Conservation (phyloP, 306 rosid species). For the Sophora flavescens region DNA sequence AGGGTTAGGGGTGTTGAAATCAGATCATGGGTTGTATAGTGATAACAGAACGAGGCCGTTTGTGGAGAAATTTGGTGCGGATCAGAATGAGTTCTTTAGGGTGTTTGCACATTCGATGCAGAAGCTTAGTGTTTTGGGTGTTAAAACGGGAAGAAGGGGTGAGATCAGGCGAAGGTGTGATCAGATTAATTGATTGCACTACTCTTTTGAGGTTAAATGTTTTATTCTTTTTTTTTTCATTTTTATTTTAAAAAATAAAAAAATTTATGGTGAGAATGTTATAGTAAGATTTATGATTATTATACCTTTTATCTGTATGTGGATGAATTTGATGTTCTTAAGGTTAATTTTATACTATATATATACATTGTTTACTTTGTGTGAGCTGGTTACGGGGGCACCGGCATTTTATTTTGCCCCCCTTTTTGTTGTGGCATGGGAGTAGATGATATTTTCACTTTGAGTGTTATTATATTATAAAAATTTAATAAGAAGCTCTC, state of each 20-base stretch:
- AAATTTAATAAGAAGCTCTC: conserved; percentile 29
- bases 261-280: not conserved
- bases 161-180: conserved; percentile 93
- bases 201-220: not conserved
- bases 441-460: not conserved
- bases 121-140: conserved; percentile 72
- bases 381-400: conserved; percentile 8
- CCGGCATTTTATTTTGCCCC: not conserved
- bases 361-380: not conserved
- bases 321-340: conserved; percentile 28
- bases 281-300: conserved; percentile 40
- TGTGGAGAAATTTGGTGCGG: conserved; percentile 64
- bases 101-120: conserved; percentile 76
- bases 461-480: not conserved
- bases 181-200: conserved; percentile 60
- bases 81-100: conserved; percentile 61
- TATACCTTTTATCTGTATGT: conserved; percentile 31
- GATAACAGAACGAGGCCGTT: conserved; percentile 66
- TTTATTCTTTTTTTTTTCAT: not conserved
- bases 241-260: no score
- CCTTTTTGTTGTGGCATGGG: not conserved
- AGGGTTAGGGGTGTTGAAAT: conserved; percentile 77
- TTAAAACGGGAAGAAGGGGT: conserved; percentile 71
- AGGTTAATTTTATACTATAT: conserved; percentile 8
- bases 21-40: conserved; percentile 69